Conservation (phyloP, 768 basidiomycete genomes). For the Mrakia hoshinonis region DNA sequence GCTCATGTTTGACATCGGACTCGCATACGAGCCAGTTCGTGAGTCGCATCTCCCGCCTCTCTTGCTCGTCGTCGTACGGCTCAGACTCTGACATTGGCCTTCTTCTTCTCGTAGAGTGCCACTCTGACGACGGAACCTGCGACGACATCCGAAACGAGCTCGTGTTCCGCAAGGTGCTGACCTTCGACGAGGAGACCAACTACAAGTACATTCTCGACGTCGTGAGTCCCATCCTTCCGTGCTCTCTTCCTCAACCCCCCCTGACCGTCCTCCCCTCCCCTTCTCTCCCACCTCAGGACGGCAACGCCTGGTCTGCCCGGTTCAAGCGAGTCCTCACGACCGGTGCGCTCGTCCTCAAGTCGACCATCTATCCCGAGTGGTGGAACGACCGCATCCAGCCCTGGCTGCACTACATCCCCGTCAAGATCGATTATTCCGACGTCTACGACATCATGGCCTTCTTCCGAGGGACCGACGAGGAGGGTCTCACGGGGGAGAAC, state of each 20-base stretch:
- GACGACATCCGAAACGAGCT: conserved; percentile 18
- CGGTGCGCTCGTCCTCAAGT: conserved; percentile 38
- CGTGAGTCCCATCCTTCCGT: conserved; percentile 14
- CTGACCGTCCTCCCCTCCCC: not conserved
- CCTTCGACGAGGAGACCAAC: conserved; percentile 22
- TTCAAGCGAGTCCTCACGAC: conserved; percentile 42
- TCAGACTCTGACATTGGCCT: not conserved
- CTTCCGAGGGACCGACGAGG: conserved; percentile 33
- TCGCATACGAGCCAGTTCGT: conserved; percentile 34
- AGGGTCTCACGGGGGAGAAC: conserved; percentile 51
- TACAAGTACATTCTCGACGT: conserved; percentile 25
- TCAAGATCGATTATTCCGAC: conserved; percentile 56
- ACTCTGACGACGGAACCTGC: conserved; percentile 36
- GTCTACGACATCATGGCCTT: conserved; percentile 64
- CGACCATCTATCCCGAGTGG: conserved; percentile 34
- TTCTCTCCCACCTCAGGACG: conserved; percentile 32
- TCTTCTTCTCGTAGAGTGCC: conserved; percentile 10
- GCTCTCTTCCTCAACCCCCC: not conserved
- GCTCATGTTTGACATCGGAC: conserved; percentile 34
- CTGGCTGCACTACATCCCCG: conserved; percentile 53
- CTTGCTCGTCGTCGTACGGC: not conserved
- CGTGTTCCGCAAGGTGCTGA: conserved; percentile 13
- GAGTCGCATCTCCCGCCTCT: not conserved
- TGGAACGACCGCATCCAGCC: conserved; percentile 27
- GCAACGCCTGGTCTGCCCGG: conserved; percentile 42